Percentiles rank a stretch among this genome's conserved stretches.
Evolutionary conservation across 2,329 filamentous ascomycete genomes (phyloP).

Genomic region (Colletotrichum brevisporum): DNA sequence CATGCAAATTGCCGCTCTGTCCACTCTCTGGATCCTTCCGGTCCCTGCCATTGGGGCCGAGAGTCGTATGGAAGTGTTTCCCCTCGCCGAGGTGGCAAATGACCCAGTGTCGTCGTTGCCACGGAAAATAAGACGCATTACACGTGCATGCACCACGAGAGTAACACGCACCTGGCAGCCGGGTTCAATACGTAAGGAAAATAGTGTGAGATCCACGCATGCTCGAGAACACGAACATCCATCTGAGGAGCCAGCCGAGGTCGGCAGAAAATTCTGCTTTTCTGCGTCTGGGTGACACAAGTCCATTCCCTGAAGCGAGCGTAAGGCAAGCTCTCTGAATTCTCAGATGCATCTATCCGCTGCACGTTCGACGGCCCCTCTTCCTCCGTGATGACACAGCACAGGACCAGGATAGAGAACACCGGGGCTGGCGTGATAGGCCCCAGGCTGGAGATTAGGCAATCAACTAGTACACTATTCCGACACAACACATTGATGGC

Average conservation of each 20-base stretch:
- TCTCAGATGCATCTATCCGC: neutral
- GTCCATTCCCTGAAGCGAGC: neutral
- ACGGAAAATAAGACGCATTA: too few species aligned
- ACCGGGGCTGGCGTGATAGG: neutral
- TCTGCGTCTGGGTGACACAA: neutral
- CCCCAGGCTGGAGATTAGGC: neutral
- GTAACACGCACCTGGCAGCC: too few species aligned
- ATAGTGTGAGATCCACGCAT: too few species aligned
- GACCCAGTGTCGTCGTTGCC: too few species aligned
- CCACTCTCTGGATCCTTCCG: neutral
- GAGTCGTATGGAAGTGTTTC: neutral
- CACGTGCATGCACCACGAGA: too few species aligned
- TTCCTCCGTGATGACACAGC: neutral
- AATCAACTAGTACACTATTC: constrained; percentile 2
- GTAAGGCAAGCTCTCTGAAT: neutral
- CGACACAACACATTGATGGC: constrained; percentile 2
- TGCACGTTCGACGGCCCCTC: neutral
- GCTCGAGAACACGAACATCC: too few species aligned
- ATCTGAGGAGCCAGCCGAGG: constrained; percentile 1
- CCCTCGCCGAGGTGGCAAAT: too few species aligned
- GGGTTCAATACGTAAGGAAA: too few species aligned
- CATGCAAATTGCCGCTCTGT: neutral
- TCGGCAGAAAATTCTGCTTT: neutral
- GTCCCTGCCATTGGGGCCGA: neutral
- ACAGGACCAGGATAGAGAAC: neutral